Evolutionary conservation across 306 rosid species (phyloP).

Genomic region (Vachellia pachyceras): DNA sequence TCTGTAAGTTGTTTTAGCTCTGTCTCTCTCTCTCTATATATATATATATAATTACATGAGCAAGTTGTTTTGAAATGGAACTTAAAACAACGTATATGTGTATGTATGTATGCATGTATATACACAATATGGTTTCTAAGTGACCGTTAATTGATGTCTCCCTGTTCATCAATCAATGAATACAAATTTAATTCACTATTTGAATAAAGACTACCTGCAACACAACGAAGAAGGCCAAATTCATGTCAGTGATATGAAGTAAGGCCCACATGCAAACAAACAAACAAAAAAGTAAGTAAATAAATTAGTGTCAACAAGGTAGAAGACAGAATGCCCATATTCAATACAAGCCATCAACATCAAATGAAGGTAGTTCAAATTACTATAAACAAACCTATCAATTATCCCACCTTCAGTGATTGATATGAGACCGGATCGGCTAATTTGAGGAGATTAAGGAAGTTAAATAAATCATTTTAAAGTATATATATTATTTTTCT

Average conservation of each 20-base stretch:
- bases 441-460: no score
- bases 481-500: no score
- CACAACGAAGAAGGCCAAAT: neutral
- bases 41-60: no score
- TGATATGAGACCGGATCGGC: no score
- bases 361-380: neutral
- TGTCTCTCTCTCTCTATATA: no score
- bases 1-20: no score
- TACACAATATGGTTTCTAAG: neutral
- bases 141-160: neutral
- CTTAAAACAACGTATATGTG: neutral
- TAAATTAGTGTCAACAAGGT: neutral
- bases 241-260: neutral
- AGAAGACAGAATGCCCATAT: neutral
- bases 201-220: slow-evolving; percentile 24
- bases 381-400: neutral
- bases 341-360: neutral
- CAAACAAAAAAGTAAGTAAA: neutral
- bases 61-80: neutral
- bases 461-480: no score
- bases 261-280: neutral
- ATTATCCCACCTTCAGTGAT: no score
- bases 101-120: neutral
- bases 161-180: neutral
- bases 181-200: neutral